These are phyloP conservation scores for Aeminium ludgeri DNA, from an alignment of 495 filamentous ascomycete species.

Conservation along the genomic window DNA sequence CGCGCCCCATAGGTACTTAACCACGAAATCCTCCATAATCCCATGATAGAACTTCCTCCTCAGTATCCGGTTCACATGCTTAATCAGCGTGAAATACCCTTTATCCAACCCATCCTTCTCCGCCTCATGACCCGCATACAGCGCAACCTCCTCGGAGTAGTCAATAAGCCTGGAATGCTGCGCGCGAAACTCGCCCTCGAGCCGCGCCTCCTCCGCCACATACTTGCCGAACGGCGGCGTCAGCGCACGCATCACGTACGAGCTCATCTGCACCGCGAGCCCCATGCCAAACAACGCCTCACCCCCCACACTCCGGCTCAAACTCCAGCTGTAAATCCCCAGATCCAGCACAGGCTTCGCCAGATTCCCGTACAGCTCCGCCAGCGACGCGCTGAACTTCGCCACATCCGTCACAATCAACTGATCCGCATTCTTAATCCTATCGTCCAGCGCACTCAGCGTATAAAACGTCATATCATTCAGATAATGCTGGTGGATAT, in stretches of 20 bases:
- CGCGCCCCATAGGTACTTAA: constrained; percentile 98
- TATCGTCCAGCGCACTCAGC: constrained; percentile 84
- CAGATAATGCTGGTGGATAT: constrained; percentile 87
- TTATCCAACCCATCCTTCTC: constrained; percentile 97
- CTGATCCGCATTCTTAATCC: constrained; percentile 97
- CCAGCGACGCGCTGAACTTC: constrained; percentile 86
- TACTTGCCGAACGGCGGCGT: constrained; percentile 98
- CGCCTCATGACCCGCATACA: constrained; percentile 84
- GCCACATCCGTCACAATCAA: constrained; percentile 91
- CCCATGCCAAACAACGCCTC: constrained; percentile 92
- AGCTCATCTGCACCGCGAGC: constrained; percentile 78
- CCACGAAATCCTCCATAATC: constrained; percentile 97
- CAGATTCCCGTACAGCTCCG: constrained; percentile 92
- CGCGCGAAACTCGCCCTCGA: constrained; percentile 94
- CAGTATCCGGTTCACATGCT: constrained; percentile 93
- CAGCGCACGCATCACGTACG: constrained; percentile 79
- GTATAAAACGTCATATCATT: constrained; percentile 96
- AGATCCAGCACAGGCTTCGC: constrained; percentile 92
- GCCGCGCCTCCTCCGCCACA: constrained; percentile 83
- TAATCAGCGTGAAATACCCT: constrained; percentile 96
- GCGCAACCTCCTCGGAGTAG: constrained; percentile 82
- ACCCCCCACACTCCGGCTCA: constrained; percentile 83
- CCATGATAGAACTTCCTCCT: constrained; percentile 81
- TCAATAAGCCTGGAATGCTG: constrained; percentile 90
- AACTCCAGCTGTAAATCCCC: constrained; percentile 84